Base-by-base conservation (phyloP, 2,329 filamentous ascomycete genomes). In the Fusarium palustre region DNA sequence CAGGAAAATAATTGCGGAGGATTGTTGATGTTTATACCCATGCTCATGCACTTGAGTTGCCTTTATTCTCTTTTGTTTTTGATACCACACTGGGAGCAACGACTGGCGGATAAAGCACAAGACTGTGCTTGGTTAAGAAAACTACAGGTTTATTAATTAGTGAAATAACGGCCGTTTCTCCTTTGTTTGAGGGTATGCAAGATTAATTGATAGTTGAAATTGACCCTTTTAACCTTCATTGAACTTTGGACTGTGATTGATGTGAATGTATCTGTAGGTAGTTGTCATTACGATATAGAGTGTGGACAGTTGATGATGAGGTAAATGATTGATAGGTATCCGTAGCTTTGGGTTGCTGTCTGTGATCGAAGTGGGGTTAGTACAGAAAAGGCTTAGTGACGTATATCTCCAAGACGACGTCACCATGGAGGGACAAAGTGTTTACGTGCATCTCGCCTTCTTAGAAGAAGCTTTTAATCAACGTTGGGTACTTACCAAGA, bases 21-120 rank as follows among this genome's bases (percentile, higher is more conserved):
- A 59, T 34, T 49, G 47, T 66, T 64, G 30, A 65, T 46, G 62
- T 62, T 62, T 74, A 75, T 75, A 74, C 72, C 73, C 73, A 73
- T 73, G 64, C 30, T 55, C 47, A 66, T 45, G 66, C 45, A 50
- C 55, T 65, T 59, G 59, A 64, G 42, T 59, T 62, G 63, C 42
- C 39, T 64, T 64, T 53, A 22, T 64, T 64, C 47, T 67, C 57
- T 63, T 63, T 63, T 56, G 57, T 75, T 64, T 60, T 70, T 65
- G 46, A 70, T 71, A 70, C 68, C 68, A 70, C 60, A 45, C 59
- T 43, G 68, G 67, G 59, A 64, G 64, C 38, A 64, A 70, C 30
- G 66, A 72, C 66, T 59, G 54, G 57, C 12, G 50, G 58, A 56
- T 49, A 58, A 68, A 62, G 54, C 48, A 68, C 25, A 22, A 63